These are phyloP conservation scores for Collybia sp. DNA, from an alignment of 768 basidiomycete species.

Conservation along the genomic window DNA sequence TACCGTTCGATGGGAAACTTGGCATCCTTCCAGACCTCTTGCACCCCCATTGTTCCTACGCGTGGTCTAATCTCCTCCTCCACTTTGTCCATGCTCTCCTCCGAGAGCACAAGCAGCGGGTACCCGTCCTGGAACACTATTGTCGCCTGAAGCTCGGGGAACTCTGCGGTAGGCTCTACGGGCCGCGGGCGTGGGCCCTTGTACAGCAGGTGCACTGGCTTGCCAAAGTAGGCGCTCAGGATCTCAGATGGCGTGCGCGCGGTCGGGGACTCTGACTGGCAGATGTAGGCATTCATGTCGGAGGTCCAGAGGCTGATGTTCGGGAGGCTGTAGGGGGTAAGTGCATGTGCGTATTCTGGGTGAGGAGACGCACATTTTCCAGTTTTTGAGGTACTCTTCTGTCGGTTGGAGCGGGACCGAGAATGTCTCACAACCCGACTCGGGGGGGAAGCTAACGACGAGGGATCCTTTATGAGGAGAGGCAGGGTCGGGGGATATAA, in stretches of 20 bases:
- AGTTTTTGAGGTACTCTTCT: constrained; percentile 38
- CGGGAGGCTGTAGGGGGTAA: constrained; percentile 35
- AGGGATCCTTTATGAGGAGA: constrained; percentile 45
- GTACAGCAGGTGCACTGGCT: constrained; percentile 56
- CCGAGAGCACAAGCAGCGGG: constrained; percentile 62
- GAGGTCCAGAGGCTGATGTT: constrained; percentile 46
- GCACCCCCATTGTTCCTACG: constrained; percentile 43
- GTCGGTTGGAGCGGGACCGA: constrained; percentile 54
- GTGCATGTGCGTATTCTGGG: not conserved
- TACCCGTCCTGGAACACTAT: constrained; percentile 68
- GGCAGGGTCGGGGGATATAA: constrained; percentile 39
- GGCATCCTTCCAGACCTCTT: constrained; percentile 47
- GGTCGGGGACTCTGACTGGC: constrained; percentile 29
- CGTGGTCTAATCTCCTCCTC: constrained; percentile 41
- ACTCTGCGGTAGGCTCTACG: constrained; percentile 45
- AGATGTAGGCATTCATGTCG: constrained; percentile 66
- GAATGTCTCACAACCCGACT: constrained; percentile 53
- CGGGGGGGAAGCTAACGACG: constrained; percentile 54
- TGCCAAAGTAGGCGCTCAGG: constrained; percentile 58
- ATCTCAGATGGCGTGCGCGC: constrained; percentile 44
- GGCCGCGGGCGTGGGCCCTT: constrained; percentile 58
- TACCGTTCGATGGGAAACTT: constrained; percentile 57
- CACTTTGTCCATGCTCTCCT: constrained; percentile 56
- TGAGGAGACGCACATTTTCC: constrained; percentile 47
- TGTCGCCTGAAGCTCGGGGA: constrained; percentile 54